A percentile compares a stretch with the other conserved stretches of the same genome.
Evolutionary conservation across 345 rosid genomes (phyloP).

Genomic region (Melaleuca quinquenervia): DNA sequence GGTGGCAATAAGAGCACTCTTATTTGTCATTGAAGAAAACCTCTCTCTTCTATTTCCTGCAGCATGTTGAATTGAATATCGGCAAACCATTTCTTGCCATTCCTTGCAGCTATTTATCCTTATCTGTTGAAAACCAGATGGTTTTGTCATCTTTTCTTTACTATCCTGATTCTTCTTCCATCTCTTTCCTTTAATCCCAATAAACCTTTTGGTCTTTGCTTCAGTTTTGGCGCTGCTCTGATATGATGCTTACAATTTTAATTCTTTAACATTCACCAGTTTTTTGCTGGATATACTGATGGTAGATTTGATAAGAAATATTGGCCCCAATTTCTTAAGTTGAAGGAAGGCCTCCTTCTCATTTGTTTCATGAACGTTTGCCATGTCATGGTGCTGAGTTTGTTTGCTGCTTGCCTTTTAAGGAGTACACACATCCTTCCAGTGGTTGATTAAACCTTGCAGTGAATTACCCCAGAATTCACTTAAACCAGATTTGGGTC

Average conservation of each 20-base stretch:
- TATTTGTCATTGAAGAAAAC: background rate
- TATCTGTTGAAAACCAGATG: background rate
- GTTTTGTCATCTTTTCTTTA: background rate
- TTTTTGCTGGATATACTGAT: constrained; percentile 42
- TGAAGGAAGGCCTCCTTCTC: constrained; percentile 88
- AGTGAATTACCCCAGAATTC: constrained; percentile 29
- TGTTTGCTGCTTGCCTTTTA: constrained; percentile 51
- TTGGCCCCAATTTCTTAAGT: constrained; percentile 64
- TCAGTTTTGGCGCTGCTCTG: background rate
- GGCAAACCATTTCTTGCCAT: background rate
- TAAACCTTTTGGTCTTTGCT: background rate
- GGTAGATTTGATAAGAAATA: constrained; percentile 12
- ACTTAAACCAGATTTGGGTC: constrained; percentile 80
- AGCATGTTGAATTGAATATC: background rate
- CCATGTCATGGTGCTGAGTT: constrained; percentile 72
- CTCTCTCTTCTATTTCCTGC: background rate
- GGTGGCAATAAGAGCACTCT: background rate
- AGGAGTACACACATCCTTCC: constrained; percentile 58
- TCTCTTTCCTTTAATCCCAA: background rate
- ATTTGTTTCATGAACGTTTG: constrained; percentile 35
- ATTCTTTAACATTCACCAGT: constrained; percentile 24
- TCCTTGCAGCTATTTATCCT: background rate
- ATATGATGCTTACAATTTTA: background rate
- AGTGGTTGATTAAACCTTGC: constrained; percentile 56
- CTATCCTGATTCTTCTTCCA: background rate